Base-by-base conservation (phyloP, 1,139 yeast genomes). In the Citeromyces hawaiiensis region DNA sequence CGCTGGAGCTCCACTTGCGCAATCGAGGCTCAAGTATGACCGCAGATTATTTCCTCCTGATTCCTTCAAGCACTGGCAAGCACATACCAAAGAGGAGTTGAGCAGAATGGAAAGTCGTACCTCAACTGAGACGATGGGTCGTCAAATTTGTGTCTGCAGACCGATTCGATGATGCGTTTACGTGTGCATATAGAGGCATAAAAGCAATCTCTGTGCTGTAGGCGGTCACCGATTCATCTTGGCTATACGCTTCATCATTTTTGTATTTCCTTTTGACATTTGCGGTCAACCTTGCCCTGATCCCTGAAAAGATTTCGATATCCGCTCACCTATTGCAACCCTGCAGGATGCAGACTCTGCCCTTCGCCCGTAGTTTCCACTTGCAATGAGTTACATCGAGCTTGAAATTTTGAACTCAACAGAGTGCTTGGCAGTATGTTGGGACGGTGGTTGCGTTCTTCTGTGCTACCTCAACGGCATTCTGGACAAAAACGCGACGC, bases 401-500 rank as follows among this genome's bases (percentile, higher is more conserved):
- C 42, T 72, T 1, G 64, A 59, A 7, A 39, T 48, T 1, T 47
- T 54, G 33, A 46, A 49, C 2, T 63, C 58, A 0, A 46, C 49
- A 18, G 66, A 64, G 27, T 63, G 68, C 0, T 45, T 79, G 11
- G 67, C 61, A 0, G 66, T 64, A 2, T 73, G 80, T 33, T 48
- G 63, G 21, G 87, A 80, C 50, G 78, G 74, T 54, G 83, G 85
- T 0, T 52, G 69, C 14, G 57, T 73, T 1, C 46, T 68, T 43
- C 48, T 77, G 0, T 76, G 71, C 64, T 54, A 56, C 31, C 48
- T 63, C 6, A 59, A 58, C 0, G 52, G 52, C 2, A 45, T 70
- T 2, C 17, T 16, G 4, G 39, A 52, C 54, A 1, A 36, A 54
- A 50, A 49, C 33, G 44, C 58, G 1, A 46, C 51, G 8, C 68